phyloP scores from a whole-genome alignment of 192 early-diverging fungal genomes.

The Pilobolus umbonatus region DNA sequence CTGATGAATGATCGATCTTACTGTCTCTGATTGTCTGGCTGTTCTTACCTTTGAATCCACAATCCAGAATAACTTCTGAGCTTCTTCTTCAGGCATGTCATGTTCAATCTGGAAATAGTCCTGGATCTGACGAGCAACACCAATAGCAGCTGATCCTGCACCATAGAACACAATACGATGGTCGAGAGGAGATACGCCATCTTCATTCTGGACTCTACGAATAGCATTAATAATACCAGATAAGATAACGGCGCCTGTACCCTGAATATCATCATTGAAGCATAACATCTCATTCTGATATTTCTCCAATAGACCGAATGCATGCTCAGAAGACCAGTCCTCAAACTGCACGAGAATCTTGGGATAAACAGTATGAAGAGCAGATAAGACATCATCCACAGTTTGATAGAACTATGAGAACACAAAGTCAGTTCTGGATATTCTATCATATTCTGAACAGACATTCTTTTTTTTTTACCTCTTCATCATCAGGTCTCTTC shows the following conservation, averaged over 20 bases:
- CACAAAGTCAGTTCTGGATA: neutral
- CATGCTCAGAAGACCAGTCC: constrained; percentile 90
- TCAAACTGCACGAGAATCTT: constrained; percentile 92
- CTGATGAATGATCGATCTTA: no score
- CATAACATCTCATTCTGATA: constrained; percentile 73
- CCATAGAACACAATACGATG: constrained; percentile 93
- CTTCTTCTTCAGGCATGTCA: constrained; percentile 68
- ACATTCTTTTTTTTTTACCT: neutral
- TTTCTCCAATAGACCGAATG: constrained; percentile 78
- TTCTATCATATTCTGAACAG: neutral
- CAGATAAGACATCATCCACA: constrained; percentile 77
- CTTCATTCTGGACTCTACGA: constrained; percentile 45
- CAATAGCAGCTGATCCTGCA: constrained; percentile 94
- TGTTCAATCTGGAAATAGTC: constrained; percentile 80
- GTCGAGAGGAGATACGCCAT: constrained; percentile 60
- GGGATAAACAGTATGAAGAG: constrained; percentile 69
- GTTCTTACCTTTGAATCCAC: constrained; percentile 71
- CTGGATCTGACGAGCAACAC: constrained; percentile 87
- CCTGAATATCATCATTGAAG: constrained; percentile 97
- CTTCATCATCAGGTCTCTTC: constrained; percentile 58
- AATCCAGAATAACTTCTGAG: constrained; percentile 75
- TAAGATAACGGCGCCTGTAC: constrained; percentile 91
- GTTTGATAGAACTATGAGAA: constrained; percentile 65
- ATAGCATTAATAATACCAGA: constrained; percentile 91
- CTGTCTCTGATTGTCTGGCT: no score